Conservation (phyloP, 305 asterid genomes). For the Fraxinus baroniana region DNA sequence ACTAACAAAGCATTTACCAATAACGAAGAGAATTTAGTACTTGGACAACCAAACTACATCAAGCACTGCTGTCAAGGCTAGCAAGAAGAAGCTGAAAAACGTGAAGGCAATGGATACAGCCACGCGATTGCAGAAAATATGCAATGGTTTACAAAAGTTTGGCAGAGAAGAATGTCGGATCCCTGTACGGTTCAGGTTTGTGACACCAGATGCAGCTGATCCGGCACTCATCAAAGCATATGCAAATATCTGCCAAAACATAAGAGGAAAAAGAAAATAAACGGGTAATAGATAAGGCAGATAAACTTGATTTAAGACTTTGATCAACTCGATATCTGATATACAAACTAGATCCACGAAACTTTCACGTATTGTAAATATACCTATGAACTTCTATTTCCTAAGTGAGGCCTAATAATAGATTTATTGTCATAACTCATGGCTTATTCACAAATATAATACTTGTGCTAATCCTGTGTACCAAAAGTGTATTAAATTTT, state of each 20-base stretch:
- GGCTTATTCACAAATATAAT: not conserved
- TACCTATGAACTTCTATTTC: not conserved
- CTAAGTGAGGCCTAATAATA: not conserved
- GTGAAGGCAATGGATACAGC: conserved; percentile 73
- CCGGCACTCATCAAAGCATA: conserved; percentile 81
- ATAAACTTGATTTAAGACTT: not conserved
- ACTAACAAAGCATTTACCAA: not conserved
- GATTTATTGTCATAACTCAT: not conserved
- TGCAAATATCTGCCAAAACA: conserved; percentile 55
- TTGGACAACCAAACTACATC: conserved; percentile 63
- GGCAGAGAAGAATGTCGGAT: conserved; percentile 73
- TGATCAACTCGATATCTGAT: not conserved
- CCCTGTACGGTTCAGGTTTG: conserved; percentile 78
- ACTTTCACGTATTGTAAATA: not conserved
- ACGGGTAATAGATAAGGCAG: no score
- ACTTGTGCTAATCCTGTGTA: not conserved
- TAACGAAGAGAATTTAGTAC: conserved; percentile 13
- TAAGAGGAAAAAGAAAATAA: no score
- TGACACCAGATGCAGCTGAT: conserved; percentile 85
- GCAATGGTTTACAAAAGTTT: conserved; percentile 78
- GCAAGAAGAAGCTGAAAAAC: conserved; percentile 59
- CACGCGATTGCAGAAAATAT: conserved; percentile 60
- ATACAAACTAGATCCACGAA: not conserved
- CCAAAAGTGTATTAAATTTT: not conserved
- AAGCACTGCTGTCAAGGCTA: conserved; percentile 59